These are phyloP conservation scores for Sporobolomyces pararoseus DNA, from an alignment of 768 basidiomycete genomes.

Conservation along the genomic window DNA sequence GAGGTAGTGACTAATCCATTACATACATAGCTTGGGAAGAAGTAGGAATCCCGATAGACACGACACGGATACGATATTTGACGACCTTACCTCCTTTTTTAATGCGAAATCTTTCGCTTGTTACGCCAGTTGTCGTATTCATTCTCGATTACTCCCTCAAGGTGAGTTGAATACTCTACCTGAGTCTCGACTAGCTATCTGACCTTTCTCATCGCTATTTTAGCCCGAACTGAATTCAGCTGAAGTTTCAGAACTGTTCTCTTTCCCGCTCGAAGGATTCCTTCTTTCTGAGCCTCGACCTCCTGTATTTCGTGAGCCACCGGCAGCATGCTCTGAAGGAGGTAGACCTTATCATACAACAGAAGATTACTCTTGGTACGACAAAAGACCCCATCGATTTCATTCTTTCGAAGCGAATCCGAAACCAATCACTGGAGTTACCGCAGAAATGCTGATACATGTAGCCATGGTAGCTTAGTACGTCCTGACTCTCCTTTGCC, in stretches of 20 bases:
- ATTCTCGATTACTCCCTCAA: slow-evolving; percentile 35
- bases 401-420: slow-evolving; percentile 34
- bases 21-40: slow-evolving; percentile 45
- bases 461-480: slow-evolving; percentile 42
- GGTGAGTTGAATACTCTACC: not conserved
- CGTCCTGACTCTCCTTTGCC: not conserved
- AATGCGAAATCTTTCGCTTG: slow-evolving; percentile 38
- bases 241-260: slow-evolving; percentile 44
- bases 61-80: slow-evolving; percentile 37
- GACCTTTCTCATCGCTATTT: not conserved
- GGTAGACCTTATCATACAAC: slow-evolving; percentile 29
- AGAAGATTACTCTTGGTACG: slow-evolving; percentile 43
- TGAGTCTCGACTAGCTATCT: too few relatives aligned
- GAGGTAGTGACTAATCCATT: too few relatives aligned
- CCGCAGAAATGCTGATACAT: slow-evolving; percentile 44
- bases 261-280: slow-evolving; percentile 44
- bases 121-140: slow-evolving; percentile 40
- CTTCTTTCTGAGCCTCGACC: slow-evolving; percentile 20
- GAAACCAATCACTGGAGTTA: slow-evolving; percentile 38
- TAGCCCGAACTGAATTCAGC: slow-evolving; percentile 44
- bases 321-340: slow-evolving; percentile 7
- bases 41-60: slow-evolving; percentile 41
- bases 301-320: slow-evolving; percentile 11
- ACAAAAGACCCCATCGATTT: slow-evolving; percentile 33
- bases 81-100: slow-evolving; percentile 44